Evolutionary conservation across 208 protist genomes (phyloP), one percentile per base, ranked within the genome.

Genomic region (Wallacemonas collosoma): DNA sequence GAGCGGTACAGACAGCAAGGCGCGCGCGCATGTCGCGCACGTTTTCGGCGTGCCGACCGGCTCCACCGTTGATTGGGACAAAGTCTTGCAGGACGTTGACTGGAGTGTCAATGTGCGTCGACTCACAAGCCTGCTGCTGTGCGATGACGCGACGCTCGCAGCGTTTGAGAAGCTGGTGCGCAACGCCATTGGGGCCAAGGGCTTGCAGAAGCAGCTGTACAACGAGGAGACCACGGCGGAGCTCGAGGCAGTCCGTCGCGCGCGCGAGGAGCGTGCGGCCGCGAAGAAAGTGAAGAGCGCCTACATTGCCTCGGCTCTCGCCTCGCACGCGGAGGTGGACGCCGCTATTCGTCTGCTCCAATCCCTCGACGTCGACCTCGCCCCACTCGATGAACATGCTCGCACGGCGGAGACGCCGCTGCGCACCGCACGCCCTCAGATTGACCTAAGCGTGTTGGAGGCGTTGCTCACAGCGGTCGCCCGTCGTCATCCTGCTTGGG

Each of bases 401-500:
- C 62, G 70, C 4, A 60, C 69, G 4, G 48, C 75, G 14, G 51
- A 58, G 17, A 51, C 63, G n/a, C 60, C 79, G 9, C 68, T 54
- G 9, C 55, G 54, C 36, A 75, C 79, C 36, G 69, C 57, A 6
- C 71, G 89, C 4, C 77, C 69, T 11, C 12, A 60, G 55, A 75
- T 93, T 12, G 81, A 85, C 61, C 50, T 61, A 14, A 56, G 47
- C 1, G 65, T 91, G 48, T 48, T 93, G 5, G 56, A 80, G 60
- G 51, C 68, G 9, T 44, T 86, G 58, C 72, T 94, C 17, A 72
- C 76, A 1, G 78, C 86, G 8, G 76, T 96, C 35, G 66, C 72
- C 17, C 71, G 63, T 53, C 87, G 89, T 0, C 91, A 96, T 65
- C 85, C 91, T n/a, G 84, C 81, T 44, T 96, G 91, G 91, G 54